These are phyloP conservation scores for Penicillium riverlandense DNA, from an alignment of 495 filamentous ascomycete species.

Conservation along the genomic window DNA sequence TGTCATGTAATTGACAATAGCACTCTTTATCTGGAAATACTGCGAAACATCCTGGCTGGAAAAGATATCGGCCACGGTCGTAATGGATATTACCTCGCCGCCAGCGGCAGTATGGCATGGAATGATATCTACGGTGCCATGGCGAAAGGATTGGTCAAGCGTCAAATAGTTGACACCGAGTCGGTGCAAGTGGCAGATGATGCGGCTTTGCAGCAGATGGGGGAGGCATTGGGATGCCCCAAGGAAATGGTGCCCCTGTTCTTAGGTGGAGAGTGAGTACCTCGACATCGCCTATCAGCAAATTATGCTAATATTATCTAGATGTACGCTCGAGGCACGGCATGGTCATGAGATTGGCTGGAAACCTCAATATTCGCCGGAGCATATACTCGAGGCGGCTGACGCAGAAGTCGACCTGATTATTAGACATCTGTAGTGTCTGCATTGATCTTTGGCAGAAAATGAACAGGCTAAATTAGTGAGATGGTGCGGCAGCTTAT, in stretches of 20 bases:
- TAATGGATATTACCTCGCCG: constrained; percentile 43
- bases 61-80: constrained; percentile 28
- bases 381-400: constrained; percentile 33
- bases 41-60: constrained; percentile 32
- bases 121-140: constrained; percentile 38
- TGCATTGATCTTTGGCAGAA: too few relatives aligned
- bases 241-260: constrained; percentile 24
- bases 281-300: too few relatives aligned
- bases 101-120: constrained; percentile 40
- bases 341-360: constrained; percentile 34
- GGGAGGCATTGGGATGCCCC: constrained; percentile 20
- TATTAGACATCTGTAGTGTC: constrained; percentile 6
- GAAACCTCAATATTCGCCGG: constrained; percentile 24
- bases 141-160: constrained; percentile 29
- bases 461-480: too few relatives aligned
- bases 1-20: constrained; percentile 39
- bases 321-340: constrained; percentile 30
- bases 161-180: constrained; percentile 24
- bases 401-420: constrained; percentile 36
- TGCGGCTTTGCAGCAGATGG: constrained; percentile 26
- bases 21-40: constrained; percentile 32
- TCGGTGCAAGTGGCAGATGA: constrained; percentile 24
- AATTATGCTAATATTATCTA: too few relatives aligned
- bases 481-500: too few relatives aligned
- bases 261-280: constrained; percentile 24